Conservation (phyloP, 495 filamentous ascomycete genomes). For the Xylaria scruposa region DNA sequence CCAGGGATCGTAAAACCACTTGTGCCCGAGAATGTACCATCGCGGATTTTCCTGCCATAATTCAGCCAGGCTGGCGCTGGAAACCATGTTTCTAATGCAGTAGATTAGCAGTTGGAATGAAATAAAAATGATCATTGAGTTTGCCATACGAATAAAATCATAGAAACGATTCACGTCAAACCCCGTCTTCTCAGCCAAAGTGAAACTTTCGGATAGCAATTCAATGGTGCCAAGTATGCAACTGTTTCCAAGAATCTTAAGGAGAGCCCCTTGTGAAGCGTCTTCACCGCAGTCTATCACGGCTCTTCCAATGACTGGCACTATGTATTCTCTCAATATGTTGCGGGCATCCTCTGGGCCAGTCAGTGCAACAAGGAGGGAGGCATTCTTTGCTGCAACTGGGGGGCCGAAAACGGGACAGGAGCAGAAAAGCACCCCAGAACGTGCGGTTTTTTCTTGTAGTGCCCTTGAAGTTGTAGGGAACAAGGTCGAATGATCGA, state of each 20-base stretch:
- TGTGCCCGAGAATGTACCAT: slow-evolving; percentile 25
- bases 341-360: slow-evolving; percentile 5
- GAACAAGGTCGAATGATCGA: slow-evolving; percentile 13
- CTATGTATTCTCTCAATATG: slow-evolving; percentile 11
- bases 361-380: slow-evolving; percentile 16
- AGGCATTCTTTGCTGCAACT: not conserved
- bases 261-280: slow-evolving; percentile 15
- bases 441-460: slow-evolving; percentile 2
- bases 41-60: slow-evolving; percentile 30
- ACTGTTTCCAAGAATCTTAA: slow-evolving; percentile 19
- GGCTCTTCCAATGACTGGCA: slow-evolving; percentile 4
- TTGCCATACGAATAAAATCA: slow-evolving; percentile 15
- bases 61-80: slow-evolving; percentile 30
- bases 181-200: slow-evolving; percentile 19
- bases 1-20: slow-evolving; percentile 1
- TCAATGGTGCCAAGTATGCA: slow-evolving; percentile 27
- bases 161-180: slow-evolving; percentile 15
- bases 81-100: slow-evolving; percentile 16
- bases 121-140: not conserved
- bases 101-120: not conserved
- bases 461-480: slow-evolving; percentile 10
- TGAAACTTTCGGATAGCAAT: slow-evolving; percentile 25
- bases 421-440: slow-evolving; percentile 2
- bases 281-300: slow-evolving; percentile 19
- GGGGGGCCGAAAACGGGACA: slow-evolving; percentile 9